These are phyloP conservation scores for Alternaria solani DNA, from an alignment of 2,329 filamentous ascomycete species.

Conservation along the genomic window DNA sequence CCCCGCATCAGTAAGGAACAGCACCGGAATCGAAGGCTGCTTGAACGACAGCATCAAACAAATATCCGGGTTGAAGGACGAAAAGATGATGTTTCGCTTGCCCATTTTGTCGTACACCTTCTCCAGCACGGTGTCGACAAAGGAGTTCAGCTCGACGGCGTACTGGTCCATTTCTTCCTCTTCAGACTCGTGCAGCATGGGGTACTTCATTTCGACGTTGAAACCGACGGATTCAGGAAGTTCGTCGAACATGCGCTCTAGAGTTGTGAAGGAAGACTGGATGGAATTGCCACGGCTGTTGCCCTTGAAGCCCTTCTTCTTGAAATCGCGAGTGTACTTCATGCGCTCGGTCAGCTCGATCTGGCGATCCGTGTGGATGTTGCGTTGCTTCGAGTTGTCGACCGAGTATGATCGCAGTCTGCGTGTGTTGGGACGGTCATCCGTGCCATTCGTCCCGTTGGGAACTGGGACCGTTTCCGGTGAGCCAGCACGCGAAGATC, in stretches of 20 bases:
- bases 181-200: slow-evolving; percentile 94
- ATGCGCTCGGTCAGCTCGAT: slow-evolving; percentile 80
- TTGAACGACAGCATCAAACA: slow-evolving; percentile 95
- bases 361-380: slow-evolving; percentile 52
- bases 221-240: slow-evolving; percentile 86
- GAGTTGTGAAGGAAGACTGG: slow-evolving; percentile 91
- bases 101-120: slow-evolving; percentile 88
- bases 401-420: slow-evolving; percentile 67
- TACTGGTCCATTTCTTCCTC: slow-evolving; percentile 97
- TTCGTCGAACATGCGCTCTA: slow-evolving; percentile 90
- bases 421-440: slow-evolving; percentile 34
- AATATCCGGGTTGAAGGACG: slow-evolving; percentile 96
- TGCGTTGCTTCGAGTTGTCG: slow-evolving; percentile 56
- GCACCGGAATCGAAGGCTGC: slow-evolving; percentile 92
- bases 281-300: slow-evolving; percentile 95
- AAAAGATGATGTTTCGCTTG: slow-evolving; percentile 93
- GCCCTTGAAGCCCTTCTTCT: slow-evolving; percentile 92
- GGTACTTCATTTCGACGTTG: slow-evolving; percentile 99
- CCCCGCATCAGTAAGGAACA: slow-evolving; percentile 93
- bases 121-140: slow-evolving; percentile 89
- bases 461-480: slow-evolving; percentile 41
- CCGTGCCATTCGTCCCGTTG: slow-evolving; percentile 26
- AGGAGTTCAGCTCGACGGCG: slow-evolving; percentile 93
- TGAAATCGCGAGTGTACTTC: slow-evolving; percentile 96
- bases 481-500: slow-evolving; percentile 58